Evolutionary conservation across 495 filamentous ascomycete genomes (phyloP), one percentile per base, ranked within the genome.

Genomic region (Corynascus novoguineensis): DNA sequence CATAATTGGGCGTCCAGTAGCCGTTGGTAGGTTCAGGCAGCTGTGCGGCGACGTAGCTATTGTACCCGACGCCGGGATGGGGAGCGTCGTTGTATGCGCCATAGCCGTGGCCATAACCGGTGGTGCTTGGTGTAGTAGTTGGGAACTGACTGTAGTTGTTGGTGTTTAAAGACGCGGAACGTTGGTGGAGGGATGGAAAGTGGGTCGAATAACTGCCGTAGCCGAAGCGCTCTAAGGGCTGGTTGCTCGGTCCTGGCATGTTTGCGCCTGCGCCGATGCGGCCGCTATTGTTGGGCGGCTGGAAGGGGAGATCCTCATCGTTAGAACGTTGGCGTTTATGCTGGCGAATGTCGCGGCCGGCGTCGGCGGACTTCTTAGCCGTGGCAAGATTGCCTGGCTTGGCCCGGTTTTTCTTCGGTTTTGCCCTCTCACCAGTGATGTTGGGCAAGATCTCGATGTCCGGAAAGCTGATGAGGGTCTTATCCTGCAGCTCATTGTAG

Each of bases 371-470:
- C n/a, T n/a, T 15, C 22, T 22, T 14, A 19, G 38, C 10, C 1
- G 25, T 15, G 19, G 25, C 21, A 12, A 3, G 17, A 6, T 14
- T 25, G 5, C 24, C 25, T n/a, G 44, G 37, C 55, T 60, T 63
- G 8, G 55, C 31, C 24, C 53, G 19, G 40, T 22, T 58, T n/a
- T 6, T 7, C 34, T 57, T 48, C 8, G 54, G 31, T 29, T 38
- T 60, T 41, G 47, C 49, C 4, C 41, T 38, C 15, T 19, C 47
- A n/a, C 68, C 67, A 29, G 38, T 60, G 52, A 84, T 83, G 24
- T 73, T 75, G 5, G 86, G 85, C 19, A 89, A 67, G 28, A 89
- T 79, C 64, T 88, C 86, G 32, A 89, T 76, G 60, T 87, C 85
- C 0, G 86, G 86, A 38, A 88, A 83, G 11, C 63, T 55, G 8